These are phyloP conservation scores for Mycena olivaceomarginata DNA, from an alignment of 768 basidiomycete genomes.

Conservation along the genomic window DNA sequence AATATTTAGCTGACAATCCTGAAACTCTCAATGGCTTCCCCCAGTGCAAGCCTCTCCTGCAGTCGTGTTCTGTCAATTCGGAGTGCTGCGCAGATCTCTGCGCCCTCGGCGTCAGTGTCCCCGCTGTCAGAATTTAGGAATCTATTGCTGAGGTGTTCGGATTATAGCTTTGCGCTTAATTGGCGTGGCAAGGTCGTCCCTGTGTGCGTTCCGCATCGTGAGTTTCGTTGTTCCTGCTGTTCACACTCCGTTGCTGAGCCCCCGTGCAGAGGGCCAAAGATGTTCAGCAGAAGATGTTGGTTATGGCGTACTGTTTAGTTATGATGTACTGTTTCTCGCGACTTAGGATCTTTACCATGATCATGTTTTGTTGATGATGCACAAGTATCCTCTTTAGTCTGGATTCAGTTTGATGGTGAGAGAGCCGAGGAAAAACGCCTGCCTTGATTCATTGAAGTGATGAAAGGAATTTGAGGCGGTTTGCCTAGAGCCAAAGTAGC, in stretches of 20 bases:
- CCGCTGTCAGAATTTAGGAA: conserved; percentile 21
- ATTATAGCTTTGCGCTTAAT: conserved; percentile 24
- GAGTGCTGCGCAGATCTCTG: conserved; percentile 23
- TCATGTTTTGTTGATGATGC: conserved; percentile 22
- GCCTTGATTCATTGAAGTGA: conserved; percentile 25
- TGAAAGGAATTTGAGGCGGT: conserved; percentile 18
- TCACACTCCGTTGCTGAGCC: conserved; percentile 22
- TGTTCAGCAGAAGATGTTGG: conserved; percentile 12
- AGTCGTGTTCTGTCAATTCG: conserved; percentile 9
- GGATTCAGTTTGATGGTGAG: conserved; percentile 22
- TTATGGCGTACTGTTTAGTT: not conserved
- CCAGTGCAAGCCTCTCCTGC: conserved; percentile 15
- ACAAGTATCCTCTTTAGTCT: conserved; percentile 17
- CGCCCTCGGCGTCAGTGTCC: conserved; percentile 22
- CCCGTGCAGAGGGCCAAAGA: conserved; percentile 18
- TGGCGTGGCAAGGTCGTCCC: conserved; percentile 14
- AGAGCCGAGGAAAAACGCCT: conserved; percentile 18
- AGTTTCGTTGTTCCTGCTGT: conserved; percentile 22
- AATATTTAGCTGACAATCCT: conserved; percentile 19
- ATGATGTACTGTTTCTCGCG: conserved; percentile 19
- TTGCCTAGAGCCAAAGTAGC: not conserved
- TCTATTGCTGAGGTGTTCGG: conserved; percentile 24
- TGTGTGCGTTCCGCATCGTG: conserved; percentile 20
- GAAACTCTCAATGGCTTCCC: conserved; percentile 11
- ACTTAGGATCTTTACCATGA: conserved; percentile 13